Percentiles rank a stretch among this genome's conserved stretches.
Evolutionary conservation across 176 grass and related monocot genomes (phyloP).

Genomic region (Musa itinerans): DNA sequence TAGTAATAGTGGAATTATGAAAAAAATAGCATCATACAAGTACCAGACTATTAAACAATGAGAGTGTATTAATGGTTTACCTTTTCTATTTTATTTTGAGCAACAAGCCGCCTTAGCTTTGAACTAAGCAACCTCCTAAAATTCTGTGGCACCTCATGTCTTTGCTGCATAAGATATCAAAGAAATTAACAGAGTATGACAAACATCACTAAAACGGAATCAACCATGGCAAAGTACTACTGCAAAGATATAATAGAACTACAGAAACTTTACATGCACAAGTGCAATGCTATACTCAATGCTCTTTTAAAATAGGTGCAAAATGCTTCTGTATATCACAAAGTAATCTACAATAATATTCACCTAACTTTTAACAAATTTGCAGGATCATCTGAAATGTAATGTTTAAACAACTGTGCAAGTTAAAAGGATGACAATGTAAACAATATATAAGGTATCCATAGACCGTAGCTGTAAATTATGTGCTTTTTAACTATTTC

Average conservation of each 20-base stretch:
- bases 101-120: slow-evolving; percentile 68
- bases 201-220: not conserved
- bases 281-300: not conserved
- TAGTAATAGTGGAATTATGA: not conserved
- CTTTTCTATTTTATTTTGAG: slow-evolving; percentile 82
- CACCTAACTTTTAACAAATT: not conserved
- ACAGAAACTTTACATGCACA: not conserved
- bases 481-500: no score
- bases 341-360: not conserved
- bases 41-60: not conserved
- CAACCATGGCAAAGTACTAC: not conserved
- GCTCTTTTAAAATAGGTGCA: not conserved
- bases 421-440: not conserved
- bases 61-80: slow-evolving; percentile 23
- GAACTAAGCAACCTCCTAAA: slow-evolving; percentile 64
- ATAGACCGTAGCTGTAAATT: no score
- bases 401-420: not conserved
- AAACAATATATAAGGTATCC: not conserved
- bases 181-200: slow-evolving; percentile 4
- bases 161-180: slow-evolving; percentile 62
- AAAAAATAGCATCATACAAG: not conserved
- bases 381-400: not conserved
- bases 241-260: not conserved
- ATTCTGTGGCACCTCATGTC: slow-evolving; percentile 55
- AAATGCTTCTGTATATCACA: not conserved